Percentiles rank a stretch among this genome's conserved stretches.
phyloP scores from a whole-genome alignment of 768 basidiomycete species.

The Crepidotus variabilis region DNA sequence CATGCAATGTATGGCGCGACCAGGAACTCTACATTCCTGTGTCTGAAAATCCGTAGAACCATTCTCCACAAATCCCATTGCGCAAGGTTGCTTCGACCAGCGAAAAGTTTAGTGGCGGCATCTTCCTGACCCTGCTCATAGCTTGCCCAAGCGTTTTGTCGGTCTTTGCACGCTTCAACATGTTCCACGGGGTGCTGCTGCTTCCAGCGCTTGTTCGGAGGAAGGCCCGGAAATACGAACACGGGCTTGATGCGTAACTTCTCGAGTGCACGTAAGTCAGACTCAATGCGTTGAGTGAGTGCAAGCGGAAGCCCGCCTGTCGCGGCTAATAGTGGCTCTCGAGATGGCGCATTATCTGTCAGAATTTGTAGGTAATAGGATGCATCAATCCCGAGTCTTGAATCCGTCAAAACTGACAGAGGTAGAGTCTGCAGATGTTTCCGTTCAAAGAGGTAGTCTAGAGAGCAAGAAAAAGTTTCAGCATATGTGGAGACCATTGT shows the following conservation, averaged over 20 bases:
- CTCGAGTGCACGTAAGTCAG: conserved; percentile 88
- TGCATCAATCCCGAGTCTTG: conserved; percentile 96
- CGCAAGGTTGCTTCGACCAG: conserved; percentile 62
- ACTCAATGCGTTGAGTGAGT: conserved; percentile 83
- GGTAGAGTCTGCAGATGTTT: conserved; percentile 83
- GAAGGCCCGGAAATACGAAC: conserved; percentile 93
- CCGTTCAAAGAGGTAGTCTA: conserved; percentile 84
- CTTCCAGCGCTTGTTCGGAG: conserved; percentile 73
- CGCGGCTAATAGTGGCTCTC: conserved; percentile 90
- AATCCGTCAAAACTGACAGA: conserved; percentile 79
- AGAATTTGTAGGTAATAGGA: conserved; percentile 82
- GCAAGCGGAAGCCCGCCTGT: conserved; percentile 94
- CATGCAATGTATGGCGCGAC: conserved; percentile 94
- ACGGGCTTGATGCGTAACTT: conserved; percentile 94
- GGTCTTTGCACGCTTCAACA: conserved; percentile 68
- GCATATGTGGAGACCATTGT: conserved; percentile 9
- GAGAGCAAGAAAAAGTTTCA: conserved; percentile 12
- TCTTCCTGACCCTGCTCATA: conserved; percentile 94
- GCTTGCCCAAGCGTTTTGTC: conserved; percentile 85
- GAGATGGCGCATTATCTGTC: conserved; percentile 68
- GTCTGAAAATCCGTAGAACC: conserved; percentile 88
- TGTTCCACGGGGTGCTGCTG: conserved; percentile 53
- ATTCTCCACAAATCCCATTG: conserved; percentile 96
- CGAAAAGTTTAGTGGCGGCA: conserved; percentile 80
- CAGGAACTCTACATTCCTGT: conserved; percentile 93